Base-by-base conservation (phyloP, 495 filamentous ascomycete genomes). In the Penicillium pancosmium region DNA sequence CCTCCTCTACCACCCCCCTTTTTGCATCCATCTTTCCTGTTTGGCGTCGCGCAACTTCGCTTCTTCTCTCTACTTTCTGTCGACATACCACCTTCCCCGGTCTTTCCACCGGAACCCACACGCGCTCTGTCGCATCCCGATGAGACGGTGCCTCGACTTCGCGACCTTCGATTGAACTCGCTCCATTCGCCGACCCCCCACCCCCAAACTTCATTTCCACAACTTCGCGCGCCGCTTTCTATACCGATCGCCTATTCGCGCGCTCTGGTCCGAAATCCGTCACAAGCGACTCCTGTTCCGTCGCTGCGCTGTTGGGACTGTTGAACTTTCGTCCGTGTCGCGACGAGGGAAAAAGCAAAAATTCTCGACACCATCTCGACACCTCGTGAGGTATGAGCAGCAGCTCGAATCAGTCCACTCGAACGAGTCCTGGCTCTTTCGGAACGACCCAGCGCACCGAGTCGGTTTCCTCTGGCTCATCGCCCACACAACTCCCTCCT, bases 381-480 rank as follows among this genome's bases (percentile, higher is more conserved):
- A 41, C 38, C 68, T 64, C 54, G 69, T 69, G 63, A 80, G 76
- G 76, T 63, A 80, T 80, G 77, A 78, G 75, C 72, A 71, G 73
- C 68, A 79, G 70, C 68, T 78, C 75, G 58, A 78, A 71, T 57
- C 77, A 78, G 69, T 78, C 76, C 44, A 78, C 71, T 74, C 76
- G 75, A 65, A 77, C 76, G 60, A 80, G 77, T 69, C 75, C 77
- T 63, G 75, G 76, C 63, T 80, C 77, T 62, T 75, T 73, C 59
- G 73, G 70, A 62, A 80, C 73, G 58, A 70, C 72, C 33, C 78
- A 80, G 55, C 78, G 75, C 67, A 76, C 76, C 16, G 71, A 75
- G 52, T 78, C 77, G 31, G 75, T 76, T 23, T 79, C 79, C 12
- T 80, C 79, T 61, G 73, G 72, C 65, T 78, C 77, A 21, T 80